Base-by-base conservation (phyloP, 2,329 filamentous ascomycete genomes). In the Aspergillus latus region DNA sequence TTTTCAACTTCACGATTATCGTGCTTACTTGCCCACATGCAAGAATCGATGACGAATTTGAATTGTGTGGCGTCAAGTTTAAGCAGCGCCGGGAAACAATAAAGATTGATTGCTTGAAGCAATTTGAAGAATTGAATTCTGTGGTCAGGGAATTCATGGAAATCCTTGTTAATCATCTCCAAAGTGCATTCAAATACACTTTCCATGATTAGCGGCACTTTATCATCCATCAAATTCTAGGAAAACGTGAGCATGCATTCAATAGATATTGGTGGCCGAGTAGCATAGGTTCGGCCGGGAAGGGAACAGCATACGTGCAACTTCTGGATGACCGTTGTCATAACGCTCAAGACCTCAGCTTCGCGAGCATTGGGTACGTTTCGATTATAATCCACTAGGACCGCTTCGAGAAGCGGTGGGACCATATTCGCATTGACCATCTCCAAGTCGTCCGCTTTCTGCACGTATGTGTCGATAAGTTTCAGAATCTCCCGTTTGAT, bases 161-260 rank as follows among this genome's bases (percentile, higher is more conserved):
- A 99, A 76, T 99, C 94, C 79, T 99, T 99, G 84, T 97, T 99
- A 79, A 99, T 99, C 94, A 99, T 99, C 68, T 96, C 92, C 55
- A 99, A 81, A 2, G 94, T 99, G 80, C 93, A 97, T 75, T 97
- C 93, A 68, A 99, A 99, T 28, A 99, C 91, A 64, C 93, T 95
- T 74, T 97, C 92, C 90, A 99, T 96, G 69, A 99, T 97, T 48
- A 88, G 88, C 8, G 94, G 92, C 43, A 99, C 91, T 75, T 97
- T 94, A 71, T 97, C 94, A 73, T 97, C 94, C 95, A 99, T 99
- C 69, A 97, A 82, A 64, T 85, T 85, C 90, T 95, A 68, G 11
- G 57, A 47, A 54, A 37, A 56, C 16, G 67, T 80, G 60, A 78
- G 75, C 56, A 57, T 16, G 8, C 3, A 43, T 11, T n/a, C 32